Evolutionary conservation across 2,329 filamentous ascomycete genomes (phyloP).

Genomic region (Lasiodiplodia sp.): DNA sequence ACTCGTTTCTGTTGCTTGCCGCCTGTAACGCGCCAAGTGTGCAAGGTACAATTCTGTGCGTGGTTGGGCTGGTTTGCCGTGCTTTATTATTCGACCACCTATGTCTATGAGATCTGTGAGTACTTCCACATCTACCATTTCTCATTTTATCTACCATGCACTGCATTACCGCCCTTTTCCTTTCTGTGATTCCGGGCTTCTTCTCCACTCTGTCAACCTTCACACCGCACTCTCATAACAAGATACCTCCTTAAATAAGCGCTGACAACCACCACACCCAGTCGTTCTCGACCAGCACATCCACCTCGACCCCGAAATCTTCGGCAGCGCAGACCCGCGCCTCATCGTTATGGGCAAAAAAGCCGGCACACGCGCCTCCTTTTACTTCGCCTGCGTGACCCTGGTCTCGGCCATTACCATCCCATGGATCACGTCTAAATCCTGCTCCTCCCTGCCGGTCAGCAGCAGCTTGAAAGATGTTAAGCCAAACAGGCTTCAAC

Average conservation of each 20-base stretch:
- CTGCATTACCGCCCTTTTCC: too few relatives aligned
- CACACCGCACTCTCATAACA: too few relatives aligned
- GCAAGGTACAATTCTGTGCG: background rate
- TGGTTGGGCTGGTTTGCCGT: background rate
- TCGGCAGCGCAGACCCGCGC: background rate
- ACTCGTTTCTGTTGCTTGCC: background rate
- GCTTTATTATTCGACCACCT: background rate
- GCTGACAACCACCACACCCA: background rate
- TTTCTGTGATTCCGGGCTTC: too few relatives aligned
- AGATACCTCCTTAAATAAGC: too few relatives aligned
- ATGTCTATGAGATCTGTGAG: background rate
- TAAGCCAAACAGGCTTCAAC: background rate
- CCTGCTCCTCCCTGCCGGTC: too few relatives aligned
- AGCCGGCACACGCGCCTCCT: background rate
- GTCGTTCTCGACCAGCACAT: background rate
- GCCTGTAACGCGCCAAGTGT: background rate
- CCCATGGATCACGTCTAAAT: too few relatives aligned
- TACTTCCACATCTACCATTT: background rate
- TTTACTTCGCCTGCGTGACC: background rate
- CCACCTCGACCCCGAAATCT: background rate
- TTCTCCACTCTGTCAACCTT: too few relatives aligned
- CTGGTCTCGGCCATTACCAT: background rate
- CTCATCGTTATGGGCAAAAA: background rate
- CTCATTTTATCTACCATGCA: too few relatives aligned
- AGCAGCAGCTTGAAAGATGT: too few relatives aligned